Percentiles rank a stretch among this genome's conserved stretches.
These are phyloP conservation scores for Geotrichum restrictum DNA, from an alignment of 1,139 yeast genomes.

Conservation along the genomic window DNA sequence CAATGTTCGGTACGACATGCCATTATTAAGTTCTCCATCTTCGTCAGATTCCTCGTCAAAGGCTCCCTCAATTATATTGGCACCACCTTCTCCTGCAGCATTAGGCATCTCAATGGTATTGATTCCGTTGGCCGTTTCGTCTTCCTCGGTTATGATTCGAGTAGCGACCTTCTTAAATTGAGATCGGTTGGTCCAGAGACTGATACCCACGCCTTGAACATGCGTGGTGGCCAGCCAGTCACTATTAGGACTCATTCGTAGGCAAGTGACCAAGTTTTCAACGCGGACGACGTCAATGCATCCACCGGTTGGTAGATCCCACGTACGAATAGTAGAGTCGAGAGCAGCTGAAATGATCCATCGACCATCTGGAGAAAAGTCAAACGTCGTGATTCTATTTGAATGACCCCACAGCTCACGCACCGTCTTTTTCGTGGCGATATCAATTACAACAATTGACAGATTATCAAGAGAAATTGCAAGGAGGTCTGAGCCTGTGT, in stretches of 20 bases:
- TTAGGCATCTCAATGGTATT: slow-evolving; percentile 62
- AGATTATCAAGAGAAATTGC: slow-evolving; percentile 87
- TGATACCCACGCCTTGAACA: slow-evolving; percentile 83
- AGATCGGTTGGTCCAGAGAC: slow-evolving; percentile 87
- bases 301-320: slow-evolving; percentile 97
- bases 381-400: slow-evolving; percentile 82
- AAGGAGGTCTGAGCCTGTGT: slow-evolving; percentile 74
- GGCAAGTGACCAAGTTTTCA: slow-evolving; percentile 71
- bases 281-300: slow-evolving; percentile 89
- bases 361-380: slow-evolving; percentile 92
- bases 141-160: slow-evolving; percentile 69
- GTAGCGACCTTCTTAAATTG: slow-evolving; percentile 73
- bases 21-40: slow-evolving; percentile 20
- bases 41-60: slow-evolving; percentile 41
- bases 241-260: slow-evolving; percentile 82
- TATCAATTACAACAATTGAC: slow-evolving; percentile 78
- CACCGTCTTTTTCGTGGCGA: slow-evolving; percentile 72
- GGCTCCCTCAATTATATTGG: slow-evolving; percentile 76
- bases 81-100: slow-evolving; percentile 79
- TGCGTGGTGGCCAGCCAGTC: slow-evolving; percentile 92
- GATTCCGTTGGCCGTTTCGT: slow-evolving; percentile 41
- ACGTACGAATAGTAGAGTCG: slow-evolving; percentile 86
- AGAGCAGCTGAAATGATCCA: slow-evolving; percentile 85
- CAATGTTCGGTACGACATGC: slow-evolving; percentile 49
- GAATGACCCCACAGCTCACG: slow-evolving; percentile 88